Percentiles rank a stretch among this genome's conserved stretches.
Evolutionary conservation across 495 filamentous ascomycete species (phyloP).

Genomic region (Aspergillus baeticus): DNA sequence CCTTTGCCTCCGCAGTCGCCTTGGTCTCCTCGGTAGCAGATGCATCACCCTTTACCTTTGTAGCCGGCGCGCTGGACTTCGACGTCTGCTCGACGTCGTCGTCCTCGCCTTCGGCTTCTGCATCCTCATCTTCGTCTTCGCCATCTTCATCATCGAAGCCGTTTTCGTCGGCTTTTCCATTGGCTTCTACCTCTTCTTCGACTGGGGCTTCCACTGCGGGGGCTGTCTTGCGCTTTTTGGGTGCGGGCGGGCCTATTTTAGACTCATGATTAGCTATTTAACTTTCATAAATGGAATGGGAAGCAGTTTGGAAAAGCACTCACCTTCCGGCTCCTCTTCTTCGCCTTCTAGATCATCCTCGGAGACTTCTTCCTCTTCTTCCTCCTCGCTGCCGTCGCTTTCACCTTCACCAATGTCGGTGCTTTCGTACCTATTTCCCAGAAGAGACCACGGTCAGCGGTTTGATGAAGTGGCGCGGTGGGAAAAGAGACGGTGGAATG

Average conservation of each 20-base stretch:
- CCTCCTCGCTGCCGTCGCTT: constrained; percentile 29
- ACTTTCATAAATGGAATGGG: neutral
- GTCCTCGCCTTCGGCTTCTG: constrained; percentile 30
- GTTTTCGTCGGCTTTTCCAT: constrained; percentile 30
- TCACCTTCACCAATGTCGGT: constrained; percentile 53
- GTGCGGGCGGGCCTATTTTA: constrained; percentile 33
- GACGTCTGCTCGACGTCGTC: constrained; percentile 34
- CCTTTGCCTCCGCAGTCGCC: constrained; percentile 3
- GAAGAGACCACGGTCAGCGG: neutral
- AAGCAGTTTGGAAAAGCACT: constrained; percentile 6
- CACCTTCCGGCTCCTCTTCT: constrained; percentile 32
- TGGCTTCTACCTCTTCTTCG: constrained; percentile 30
- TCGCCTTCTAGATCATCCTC: constrained; percentile 38
- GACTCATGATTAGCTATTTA: neutral
- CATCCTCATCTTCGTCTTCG: constrained; percentile 33
- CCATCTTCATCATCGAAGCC: constrained; percentile 27
- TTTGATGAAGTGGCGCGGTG: neutral
- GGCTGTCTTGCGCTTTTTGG: constrained; percentile 43
- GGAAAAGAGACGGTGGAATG: neutral
- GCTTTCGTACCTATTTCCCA: constrained; percentile 42
- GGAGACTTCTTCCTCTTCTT: constrained; percentile 23
- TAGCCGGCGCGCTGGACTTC: constrained; percentile 42
- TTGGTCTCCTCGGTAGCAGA: constrained; percentile 39
- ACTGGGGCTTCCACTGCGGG: constrained; percentile 29
- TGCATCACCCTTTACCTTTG: constrained; percentile 43